Conservation (phyloP, 1,139 yeast species). For the Meyerozyma smithsonii region DNA sequence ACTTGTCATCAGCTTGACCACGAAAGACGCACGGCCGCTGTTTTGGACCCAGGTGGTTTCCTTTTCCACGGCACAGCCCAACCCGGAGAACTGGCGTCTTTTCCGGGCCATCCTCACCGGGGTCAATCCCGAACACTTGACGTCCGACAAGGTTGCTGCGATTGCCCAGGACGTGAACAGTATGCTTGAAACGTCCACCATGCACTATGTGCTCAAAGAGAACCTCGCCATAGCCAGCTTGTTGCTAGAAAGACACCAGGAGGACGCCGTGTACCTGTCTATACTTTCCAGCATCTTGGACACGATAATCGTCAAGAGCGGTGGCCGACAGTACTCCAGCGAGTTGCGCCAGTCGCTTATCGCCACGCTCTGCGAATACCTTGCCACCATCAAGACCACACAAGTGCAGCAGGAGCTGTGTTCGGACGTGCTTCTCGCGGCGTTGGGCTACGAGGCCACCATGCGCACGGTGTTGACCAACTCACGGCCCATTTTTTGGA, state of each 20-base stretch:
- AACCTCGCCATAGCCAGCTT: constrained; percentile 31
- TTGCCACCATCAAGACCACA: not conserved
- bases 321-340: constrained; percentile 1
- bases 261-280: not conserved
- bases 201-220: constrained; percentile 30
- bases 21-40: constrained; percentile 7
- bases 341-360: not conserved
- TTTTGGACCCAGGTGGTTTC: constrained; percentile 14
- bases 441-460: constrained; percentile 1
- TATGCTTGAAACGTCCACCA: not conserved
- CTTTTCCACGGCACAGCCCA: constrained; percentile 12
- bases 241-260: not conserved
- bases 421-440: not conserved
- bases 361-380: not conserved
- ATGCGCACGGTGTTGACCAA: not conserved
- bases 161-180: not conserved
- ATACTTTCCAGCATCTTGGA: not conserved
- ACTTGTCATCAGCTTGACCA: not conserved
- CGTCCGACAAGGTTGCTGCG: not conserved
- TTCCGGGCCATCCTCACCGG: not conserved
- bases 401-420: not conserved
- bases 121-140: not conserved
- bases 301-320: not conserved
- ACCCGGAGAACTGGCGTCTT: constrained; percentile 3
- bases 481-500: not conserved